phyloP scores from a whole-genome alignment of 2,329 filamentous ascomycete genomes.

The Talaromyces amestolkiae region DNA sequence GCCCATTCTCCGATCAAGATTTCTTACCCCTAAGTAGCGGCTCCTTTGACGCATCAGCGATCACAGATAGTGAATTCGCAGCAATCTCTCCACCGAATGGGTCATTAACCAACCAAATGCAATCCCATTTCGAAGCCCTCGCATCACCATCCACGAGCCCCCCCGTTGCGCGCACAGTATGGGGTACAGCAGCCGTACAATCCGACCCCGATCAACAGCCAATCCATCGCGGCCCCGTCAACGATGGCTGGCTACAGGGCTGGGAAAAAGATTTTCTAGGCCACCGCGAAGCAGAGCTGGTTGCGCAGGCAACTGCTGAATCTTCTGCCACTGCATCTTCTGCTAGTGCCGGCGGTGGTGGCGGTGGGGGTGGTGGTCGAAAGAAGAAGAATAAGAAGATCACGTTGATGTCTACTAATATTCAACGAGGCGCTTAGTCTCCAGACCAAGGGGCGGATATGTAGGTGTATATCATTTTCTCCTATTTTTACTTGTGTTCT shows the following conservation, averaged over 20 bases:
- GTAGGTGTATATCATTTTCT: neutral
- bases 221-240: conserved; percentile 39
- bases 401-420: conserved; percentile 66
- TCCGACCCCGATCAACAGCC: conserved; percentile 52
- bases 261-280: conserved; percentile 74
- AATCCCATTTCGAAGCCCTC: conserved; percentile 51
- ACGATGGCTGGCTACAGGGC: conserved; percentile 84
- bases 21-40: conserved; percentile 60
- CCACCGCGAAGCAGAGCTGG: conserved; percentile 54
- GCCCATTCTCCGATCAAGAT: conserved; percentile 58
- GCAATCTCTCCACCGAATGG: conserved; percentile 39
- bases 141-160: conserved; percentile 81
- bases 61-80: conserved; percentile 32
- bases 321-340: conserved; percentile 23
- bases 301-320: conserved; percentile 48
- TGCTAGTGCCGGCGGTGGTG: neutral
- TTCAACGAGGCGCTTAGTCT: conserved; percentile 53
- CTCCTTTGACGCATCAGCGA: conserved; percentile 26
- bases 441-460: neutral
- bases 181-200: conserved; percentile 75
- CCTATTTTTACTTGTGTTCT: neutral
- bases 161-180: conserved; percentile 73
- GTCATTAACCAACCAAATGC: conserved; percentile 25
- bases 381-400: conserved; percentile 68
- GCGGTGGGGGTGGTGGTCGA: conserved; percentile 26